Evolutionary conservation across 176 grass and related monocot species (phyloP).

Genomic region (Hordeum marinum): DNA sequence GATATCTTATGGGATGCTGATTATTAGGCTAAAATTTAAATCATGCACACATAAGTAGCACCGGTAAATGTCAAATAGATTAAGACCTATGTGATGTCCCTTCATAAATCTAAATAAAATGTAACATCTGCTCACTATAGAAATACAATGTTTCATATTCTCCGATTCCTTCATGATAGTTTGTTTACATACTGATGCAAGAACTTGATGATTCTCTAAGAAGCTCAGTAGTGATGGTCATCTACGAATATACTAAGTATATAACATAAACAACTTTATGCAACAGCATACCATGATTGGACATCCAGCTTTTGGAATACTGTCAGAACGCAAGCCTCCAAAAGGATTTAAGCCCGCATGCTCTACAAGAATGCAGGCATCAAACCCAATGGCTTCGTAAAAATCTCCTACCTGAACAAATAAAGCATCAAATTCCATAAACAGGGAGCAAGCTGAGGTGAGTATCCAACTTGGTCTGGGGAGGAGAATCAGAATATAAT

Average conservation of each 20-base stretch:
- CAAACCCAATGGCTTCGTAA: slow-evolving; percentile 94
- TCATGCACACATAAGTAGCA: not conserved
- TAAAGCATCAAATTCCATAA: slow-evolving; percentile 15
- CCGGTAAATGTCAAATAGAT: not conserved
- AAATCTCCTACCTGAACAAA: slow-evolving; percentile 88
- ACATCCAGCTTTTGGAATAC: slow-evolving; percentile 95
- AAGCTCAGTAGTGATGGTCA: not conserved
- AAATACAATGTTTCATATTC: slow-evolving; percentile 1
- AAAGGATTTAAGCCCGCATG: slow-evolving; percentile 97
- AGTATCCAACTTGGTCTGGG: not conserved
- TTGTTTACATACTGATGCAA: not conserved
- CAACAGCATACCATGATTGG: slow-evolving; percentile 70
- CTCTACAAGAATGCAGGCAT: slow-evolving; percentile 97
- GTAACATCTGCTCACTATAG: not conserved
- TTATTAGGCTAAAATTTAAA: not conserved
- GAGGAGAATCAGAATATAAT: not conserved
- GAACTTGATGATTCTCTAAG: slow-evolving; percentile 7
- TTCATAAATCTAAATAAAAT: not conserved
- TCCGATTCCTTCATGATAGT: not conserved
- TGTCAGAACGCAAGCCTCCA: slow-evolving; percentile 85
- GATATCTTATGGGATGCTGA: not conserved
- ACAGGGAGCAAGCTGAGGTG: not conserved
- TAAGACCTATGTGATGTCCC: not conserved
- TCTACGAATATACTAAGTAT: slow-evolving; percentile 1
- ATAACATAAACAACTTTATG: slow-evolving; percentile 20